Base-by-base conservation (phyloP, 805 yeast genomes). In the Candida insectalens region DNA sequence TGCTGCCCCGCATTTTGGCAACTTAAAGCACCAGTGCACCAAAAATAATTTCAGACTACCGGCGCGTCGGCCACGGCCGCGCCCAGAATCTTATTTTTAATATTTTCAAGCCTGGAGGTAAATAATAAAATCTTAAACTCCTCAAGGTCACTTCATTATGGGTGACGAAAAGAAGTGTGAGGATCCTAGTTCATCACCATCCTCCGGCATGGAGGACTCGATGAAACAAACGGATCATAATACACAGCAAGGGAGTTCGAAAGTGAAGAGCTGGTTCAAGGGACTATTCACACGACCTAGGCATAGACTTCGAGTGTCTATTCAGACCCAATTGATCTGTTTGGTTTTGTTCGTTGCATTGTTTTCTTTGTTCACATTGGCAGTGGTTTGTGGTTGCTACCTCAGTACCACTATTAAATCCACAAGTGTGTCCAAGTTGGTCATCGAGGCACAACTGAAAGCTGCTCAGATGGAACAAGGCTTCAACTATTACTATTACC, bases 381-480 rank as follows among this genome's bases (percentile, higher is more conserved):
- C 92, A 5, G 62, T 82, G 15, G 85, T 81, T 17, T 73, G 84
- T 7, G 92, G 83, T 32, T 70, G 80, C 3, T 83, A 83, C 53
- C 83, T 81, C 53, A 71, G 83, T 4, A 54, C 62, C 15, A 79
- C 74, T 41, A 72, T 78, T 38, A 68, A 74, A 20, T 57, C 67
- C 30, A 55, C 82, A 29, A 65, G 94, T 46, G 73, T 77, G 1
- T 87, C 83, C 40, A 69, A 87, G 36, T 60, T 87, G 18, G 72
- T 71, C 45, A 83, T 83, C 29, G 82, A 85, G 15, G 82, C 95
- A 2, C 82, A 82, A 52, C 61, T 87, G 36, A 85, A 84, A 53
- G 74, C 89, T 1, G 71, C 88, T 0, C 95, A 87, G 53, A 62
- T 85, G 15, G 69, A 67, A 35, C 95, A 84, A 55, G 69, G 74